Evolutionary conservation across 164 flowering plant species (phyloP), one percentile per base, ranked within the genome.

Genomic region (Euptelea pleiosperma): DNA sequence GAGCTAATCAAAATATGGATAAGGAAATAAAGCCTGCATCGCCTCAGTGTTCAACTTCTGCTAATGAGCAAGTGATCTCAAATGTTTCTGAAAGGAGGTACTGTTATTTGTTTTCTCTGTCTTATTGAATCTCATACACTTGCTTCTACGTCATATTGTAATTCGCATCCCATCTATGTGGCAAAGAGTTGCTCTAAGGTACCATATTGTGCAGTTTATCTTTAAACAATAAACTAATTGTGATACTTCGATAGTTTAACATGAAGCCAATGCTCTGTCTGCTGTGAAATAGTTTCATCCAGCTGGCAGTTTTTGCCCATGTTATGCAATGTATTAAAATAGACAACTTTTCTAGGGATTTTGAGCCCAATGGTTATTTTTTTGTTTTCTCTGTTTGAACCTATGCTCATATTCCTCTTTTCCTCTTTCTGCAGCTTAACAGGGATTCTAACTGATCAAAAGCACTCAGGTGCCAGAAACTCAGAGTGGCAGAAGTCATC

Each of bases 1-100:
- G 96, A 76, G 77, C 77, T 25, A 83, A 74, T 62, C 89, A 73
- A 51, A 83, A 66, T 63, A n/a, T 62, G 21, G 57, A 58, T 52
- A 69, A 31, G 43, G 87, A 80, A 60, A 16, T 40, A 30, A 77
- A 75, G 65, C 66, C 83, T 66, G 65, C 70, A 52, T 65, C 69
- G 25, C 49, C 30, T 19, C 78, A 74, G 46, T 61, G 50, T 45
- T 58, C 81, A 39, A 40, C 70, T 15, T 72, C 82, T 1, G 26
- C 56, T 33, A 68, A 54, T 57, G 80, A 68, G 52, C 69, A 60
- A 62, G 72, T 29, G 51, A 14, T 25, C 10, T 49, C 76, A 21
- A 58, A 67, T 70, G 61, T 50, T 55, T 53, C 82, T 63, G 76
- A 63, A 2, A 78, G 68, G 64, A 76, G 89, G 96, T 86, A 67